A percentile compares a stretch with the other conserved stretches of the same genome.
These are phyloP conservation scores for Fusarium algeriense DNA, from an alignment of 2,329 filamentous ascomycete genomes.

Conservation along the genomic window DNA sequence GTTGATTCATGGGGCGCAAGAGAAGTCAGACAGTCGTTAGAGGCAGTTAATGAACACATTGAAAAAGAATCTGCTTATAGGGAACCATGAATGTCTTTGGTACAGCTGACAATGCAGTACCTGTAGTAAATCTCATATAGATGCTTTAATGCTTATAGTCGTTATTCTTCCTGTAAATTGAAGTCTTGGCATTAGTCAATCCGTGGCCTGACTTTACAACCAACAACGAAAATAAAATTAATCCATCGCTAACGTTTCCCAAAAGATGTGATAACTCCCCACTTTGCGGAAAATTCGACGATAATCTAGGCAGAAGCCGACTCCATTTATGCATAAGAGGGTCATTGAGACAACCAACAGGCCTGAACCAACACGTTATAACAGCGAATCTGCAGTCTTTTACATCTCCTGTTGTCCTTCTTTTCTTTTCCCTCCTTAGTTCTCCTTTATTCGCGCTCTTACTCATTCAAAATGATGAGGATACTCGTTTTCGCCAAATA, in stretches of 20 bases:
- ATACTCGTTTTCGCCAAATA: too few species aligned
- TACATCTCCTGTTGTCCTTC: neutral
- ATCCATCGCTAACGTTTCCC: neutral
- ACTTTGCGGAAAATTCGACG: neutral
- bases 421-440: neutral
- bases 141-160: too few species aligned
- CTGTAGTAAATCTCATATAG: neutral
- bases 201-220: neutral
- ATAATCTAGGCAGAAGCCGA: neutral
- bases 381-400: too few species aligned
- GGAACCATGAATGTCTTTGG: too few species aligned
- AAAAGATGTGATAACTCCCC: neutral
- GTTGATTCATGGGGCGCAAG: accelerated
- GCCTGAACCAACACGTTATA: neutral
- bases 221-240: neutral
- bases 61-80: accelerated
- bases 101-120: neutral
- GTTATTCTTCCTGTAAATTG: too few species aligned
- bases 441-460: too few species aligned
- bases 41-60: accelerated
- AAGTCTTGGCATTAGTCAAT: neutral
- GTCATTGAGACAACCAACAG: neutral
- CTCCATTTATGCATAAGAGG: neutral
- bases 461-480: too few species aligned
- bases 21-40: accelerated